A percentile compares a stretch with the other conserved stretches of the same genome.
Evolutionary conservation across 75 land plant species (phyloP).

Genomic region (Pinus tabuliformis): DNA sequence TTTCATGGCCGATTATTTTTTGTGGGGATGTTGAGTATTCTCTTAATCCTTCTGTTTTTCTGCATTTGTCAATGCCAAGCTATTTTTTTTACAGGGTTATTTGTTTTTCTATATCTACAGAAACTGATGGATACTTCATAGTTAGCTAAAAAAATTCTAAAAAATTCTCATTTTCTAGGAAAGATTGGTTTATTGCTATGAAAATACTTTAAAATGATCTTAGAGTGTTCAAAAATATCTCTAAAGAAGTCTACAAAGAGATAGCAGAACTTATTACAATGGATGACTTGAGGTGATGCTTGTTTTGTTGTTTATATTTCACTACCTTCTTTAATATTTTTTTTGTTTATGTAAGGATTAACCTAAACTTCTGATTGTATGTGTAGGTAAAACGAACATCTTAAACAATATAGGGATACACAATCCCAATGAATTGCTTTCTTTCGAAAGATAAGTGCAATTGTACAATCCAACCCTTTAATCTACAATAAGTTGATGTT

Average conservation of each 20-base stretch:
- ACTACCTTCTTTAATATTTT: background rate
- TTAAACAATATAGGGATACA: constrained; percentile 1
- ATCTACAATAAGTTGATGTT: background rate
- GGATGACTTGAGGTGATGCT: constrained; percentile 11
- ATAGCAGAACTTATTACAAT: constrained; percentile 11
- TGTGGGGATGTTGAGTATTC: too few species aligned
- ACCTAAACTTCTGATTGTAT: background rate
- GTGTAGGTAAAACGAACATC: constrained; percentile 8
- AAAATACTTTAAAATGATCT: constrained; percentile 14
- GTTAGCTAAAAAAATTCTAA: too few species aligned
- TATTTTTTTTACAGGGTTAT: too few species aligned
- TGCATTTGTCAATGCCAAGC: too few species aligned
- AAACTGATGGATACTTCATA: too few species aligned
- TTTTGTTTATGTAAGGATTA: background rate
- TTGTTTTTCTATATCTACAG: too few species aligned
- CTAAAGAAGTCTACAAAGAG: constrained; percentile 5
- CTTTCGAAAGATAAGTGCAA: background rate
- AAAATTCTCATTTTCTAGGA: too few species aligned
- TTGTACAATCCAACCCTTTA: background rate
- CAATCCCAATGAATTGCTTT: background rate
- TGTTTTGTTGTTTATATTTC: background rate
- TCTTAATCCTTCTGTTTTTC: too few species aligned
- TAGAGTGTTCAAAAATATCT: constrained; percentile 8
- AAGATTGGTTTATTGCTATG: too few species aligned
- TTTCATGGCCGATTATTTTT: too few species aligned